Conservation (phyloP, 75 land plant genomes). For the Adiantum capillusveneris region DNA sequence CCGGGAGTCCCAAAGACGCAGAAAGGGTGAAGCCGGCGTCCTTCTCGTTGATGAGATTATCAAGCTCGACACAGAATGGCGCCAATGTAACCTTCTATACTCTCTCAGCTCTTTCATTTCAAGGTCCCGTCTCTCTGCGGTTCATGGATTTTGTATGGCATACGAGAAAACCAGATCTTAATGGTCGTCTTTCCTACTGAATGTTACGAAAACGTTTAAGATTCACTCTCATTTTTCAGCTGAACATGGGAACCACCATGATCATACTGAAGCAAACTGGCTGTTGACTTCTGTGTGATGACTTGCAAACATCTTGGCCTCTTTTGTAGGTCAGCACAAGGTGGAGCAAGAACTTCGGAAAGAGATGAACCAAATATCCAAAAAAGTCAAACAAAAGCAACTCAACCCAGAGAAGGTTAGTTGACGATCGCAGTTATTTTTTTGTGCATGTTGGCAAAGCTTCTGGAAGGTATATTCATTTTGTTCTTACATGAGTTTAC, state of each 20-base stretch:
- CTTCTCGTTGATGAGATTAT: constrained; percentile 78
- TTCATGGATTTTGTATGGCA: too few species aligned
- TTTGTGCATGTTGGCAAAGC: too few species aligned
- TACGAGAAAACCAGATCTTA: background rate
- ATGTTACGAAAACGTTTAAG: too few species aligned
- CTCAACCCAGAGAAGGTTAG: background rate
- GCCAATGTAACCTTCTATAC: constrained; percentile 45
- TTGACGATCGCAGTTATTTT: too few species aligned
- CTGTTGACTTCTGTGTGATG: background rate
- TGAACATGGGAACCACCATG: too few species aligned
- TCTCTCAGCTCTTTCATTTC: background rate
- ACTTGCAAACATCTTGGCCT: background rate
- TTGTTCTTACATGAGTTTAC: too few species aligned
- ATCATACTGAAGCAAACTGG: too few species aligned
- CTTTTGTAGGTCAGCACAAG: constrained; percentile 5
- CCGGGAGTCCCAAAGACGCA: constrained; percentile 82
- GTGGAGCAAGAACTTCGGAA: constrained; percentile 8
- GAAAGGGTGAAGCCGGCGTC: constrained; percentile 43
- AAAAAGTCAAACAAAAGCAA: background rate
- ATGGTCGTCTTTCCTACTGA: background rate
- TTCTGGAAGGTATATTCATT: too few species aligned
- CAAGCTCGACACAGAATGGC: constrained; percentile 64
- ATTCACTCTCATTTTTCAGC: too few species aligned
- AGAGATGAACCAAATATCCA: background rate
- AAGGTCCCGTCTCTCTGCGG: background rate